phyloP scores from a whole-genome alignment of 2,329 filamentous ascomycete genomes.

The Penicillium sp. region DNA sequence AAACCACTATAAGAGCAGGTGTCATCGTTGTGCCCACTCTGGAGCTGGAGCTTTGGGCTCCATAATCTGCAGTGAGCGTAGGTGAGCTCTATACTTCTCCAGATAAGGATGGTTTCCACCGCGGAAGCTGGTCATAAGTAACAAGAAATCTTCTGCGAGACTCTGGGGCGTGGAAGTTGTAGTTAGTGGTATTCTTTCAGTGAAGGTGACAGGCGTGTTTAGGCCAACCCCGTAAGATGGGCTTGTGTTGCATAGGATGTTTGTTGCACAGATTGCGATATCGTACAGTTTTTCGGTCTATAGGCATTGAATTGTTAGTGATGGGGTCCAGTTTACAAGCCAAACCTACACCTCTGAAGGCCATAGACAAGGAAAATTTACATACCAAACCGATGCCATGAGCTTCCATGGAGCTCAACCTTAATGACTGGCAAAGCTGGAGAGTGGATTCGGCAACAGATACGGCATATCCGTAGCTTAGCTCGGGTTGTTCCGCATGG shows the following conservation, averaged over 20 bases:
- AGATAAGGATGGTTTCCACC: constrained; percentile 32
- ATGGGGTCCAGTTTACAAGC: neutral
- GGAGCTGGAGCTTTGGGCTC: constrained; percentile 6
- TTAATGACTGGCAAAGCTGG: constrained; percentile 27
- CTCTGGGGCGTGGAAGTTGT: constrained; percentile 15
- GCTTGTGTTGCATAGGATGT: constrained; percentile 23
- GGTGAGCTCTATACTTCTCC: constrained; percentile 26
- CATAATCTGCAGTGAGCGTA: constrained; percentile 21
- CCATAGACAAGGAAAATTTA: neutral
- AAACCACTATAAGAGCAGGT: neutral
- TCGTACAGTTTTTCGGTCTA: constrained; percentile 37
- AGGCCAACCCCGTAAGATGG: constrained; percentile 16
- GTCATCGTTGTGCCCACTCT: constrained; percentile 18
- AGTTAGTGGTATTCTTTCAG: constrained; percentile 8
- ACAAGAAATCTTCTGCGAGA: constrained; percentile 26
- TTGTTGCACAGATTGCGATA: constrained; percentile 29
- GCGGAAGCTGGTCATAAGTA: constrained; percentile 28
- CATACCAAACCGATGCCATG: constrained; percentile 36
- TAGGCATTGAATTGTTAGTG: constrained; percentile 8
- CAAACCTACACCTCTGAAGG: neutral
- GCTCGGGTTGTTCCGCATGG: constrained; percentile 30
- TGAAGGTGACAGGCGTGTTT: constrained; percentile 7
- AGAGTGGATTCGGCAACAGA: constrained; percentile 30
- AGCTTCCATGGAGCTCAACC: constrained; percentile 35
- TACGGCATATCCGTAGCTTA: constrained; percentile 33